phyloP scores from a whole-genome alignment of 2,329 filamentous ascomycete species.

The Cyanodermella asteris region DNA sequence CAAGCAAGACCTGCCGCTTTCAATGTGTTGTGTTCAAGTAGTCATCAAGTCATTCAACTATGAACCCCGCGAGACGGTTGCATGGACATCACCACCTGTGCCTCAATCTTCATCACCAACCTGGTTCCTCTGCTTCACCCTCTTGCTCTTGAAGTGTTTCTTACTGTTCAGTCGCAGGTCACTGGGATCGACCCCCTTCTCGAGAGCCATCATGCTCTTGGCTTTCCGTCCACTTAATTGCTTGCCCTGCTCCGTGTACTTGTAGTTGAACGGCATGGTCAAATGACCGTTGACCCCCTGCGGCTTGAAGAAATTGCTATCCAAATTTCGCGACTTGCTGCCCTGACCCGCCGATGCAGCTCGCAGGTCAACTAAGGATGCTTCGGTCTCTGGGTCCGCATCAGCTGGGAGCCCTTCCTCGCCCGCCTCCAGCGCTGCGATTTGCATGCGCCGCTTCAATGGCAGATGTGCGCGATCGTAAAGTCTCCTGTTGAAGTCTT shows the following conservation, averaged over 20 bases:
- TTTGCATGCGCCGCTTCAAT: conserved; percentile 49
- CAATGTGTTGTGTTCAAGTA: too few species aligned
- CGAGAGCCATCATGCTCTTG: conserved; percentile 53
- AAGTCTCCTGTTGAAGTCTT: conserved; percentile 69
- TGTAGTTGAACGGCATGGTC: conserved; percentile 66
- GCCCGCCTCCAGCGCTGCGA: conserved; percentile 33
- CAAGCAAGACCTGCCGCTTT: too few species aligned
- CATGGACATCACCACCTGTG: background rate
- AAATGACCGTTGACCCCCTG: conserved; percentile 43
- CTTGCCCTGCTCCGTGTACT: conserved; percentile 75
- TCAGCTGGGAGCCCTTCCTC: too few species aligned
- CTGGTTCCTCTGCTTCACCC: conserved; percentile 35
- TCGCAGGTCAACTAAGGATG: conserved; percentile 5
- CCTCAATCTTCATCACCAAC: conserved; percentile 18
- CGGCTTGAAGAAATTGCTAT: conserved; percentile 72
- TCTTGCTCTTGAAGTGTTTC: conserved; percentile 82
- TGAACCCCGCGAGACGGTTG: too few species aligned
- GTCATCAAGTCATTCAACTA: too few species aligned
- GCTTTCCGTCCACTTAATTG: conserved; percentile 66
- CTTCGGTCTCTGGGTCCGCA: conserved; percentile 13
- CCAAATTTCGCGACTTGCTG: conserved; percentile 52
- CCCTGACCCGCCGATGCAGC: conserved; percentile 25
- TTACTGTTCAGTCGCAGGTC: conserved; percentile 52
- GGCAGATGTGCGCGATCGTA: conserved; percentile 71
- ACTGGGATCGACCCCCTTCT: conserved; percentile 63